A percentile compares a stretch with the other conserved stretches of the same genome.
These are phyloP conservation scores for Plasmodium sp. DNA, from an alignment of 169 alveolate species.

Conservation along the genomic window DNA sequence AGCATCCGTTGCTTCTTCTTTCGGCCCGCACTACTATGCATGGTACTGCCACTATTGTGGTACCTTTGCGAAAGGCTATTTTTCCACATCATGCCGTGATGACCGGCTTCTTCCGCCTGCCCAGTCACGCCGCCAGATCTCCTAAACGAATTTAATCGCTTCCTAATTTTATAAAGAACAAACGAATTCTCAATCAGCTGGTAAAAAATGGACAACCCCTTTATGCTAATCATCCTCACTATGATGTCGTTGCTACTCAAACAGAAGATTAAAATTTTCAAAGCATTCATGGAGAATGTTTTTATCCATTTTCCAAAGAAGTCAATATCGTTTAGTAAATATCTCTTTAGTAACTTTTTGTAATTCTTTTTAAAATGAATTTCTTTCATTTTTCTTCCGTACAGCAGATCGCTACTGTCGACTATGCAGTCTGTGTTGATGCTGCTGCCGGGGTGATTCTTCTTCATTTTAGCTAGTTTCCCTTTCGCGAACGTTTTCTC, in stretches of 20 bases:
- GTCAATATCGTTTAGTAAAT: conserved; percentile 56
- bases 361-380: conserved; percentile 63
- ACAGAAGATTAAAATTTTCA: conserved; percentile 58
- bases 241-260: conserved; percentile 73
- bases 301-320: conserved; percentile 72
- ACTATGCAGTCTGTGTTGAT: conserved; percentile 32
- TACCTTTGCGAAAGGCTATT: background rate
- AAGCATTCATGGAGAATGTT: conserved; percentile 41
- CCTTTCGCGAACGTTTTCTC: background rate
- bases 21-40: background rate
- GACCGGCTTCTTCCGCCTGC: background rate
- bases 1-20: background rate
- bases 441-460: background rate
- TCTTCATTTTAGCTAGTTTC: background rate
- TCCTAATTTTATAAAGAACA: conserved; percentile 64
- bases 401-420: conserved; percentile 20
- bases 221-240: conserved; percentile 65
- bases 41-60: background rate
- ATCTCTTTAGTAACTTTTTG: conserved; percentile 31
- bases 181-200: conserved; percentile 56
- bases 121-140: background rate
- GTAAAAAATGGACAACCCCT: conserved; percentile 71
- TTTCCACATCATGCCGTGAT: background rate
- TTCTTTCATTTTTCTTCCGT: conserved; percentile 34
- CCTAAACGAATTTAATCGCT: conserved; percentile 11